Evolutionary conservation across 352 stramenopile genomes (phyloP).

Genomic region (Peronospora farinosa): DNA sequence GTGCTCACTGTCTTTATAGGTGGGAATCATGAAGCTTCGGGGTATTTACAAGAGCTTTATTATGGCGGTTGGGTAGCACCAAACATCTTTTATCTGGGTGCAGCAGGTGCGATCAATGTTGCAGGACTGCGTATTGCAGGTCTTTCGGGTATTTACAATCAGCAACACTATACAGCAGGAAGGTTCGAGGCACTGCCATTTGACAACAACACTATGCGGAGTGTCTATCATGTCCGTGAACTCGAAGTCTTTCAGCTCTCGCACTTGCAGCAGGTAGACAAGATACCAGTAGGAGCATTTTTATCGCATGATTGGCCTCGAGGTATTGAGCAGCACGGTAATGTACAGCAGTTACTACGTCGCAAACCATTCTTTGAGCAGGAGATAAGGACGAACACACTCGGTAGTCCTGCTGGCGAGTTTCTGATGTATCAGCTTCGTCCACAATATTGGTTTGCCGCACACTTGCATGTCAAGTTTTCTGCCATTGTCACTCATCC

Average conservation of each 20-base stretch:
- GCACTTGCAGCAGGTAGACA: constrained; percentile 54
- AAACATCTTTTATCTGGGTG: constrained; percentile 98
- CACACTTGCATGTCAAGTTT: constrained; percentile 99
- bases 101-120: constrained; percentile 89
- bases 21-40: constrained; percentile 98
- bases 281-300: constrained; percentile 83
- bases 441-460: constrained; percentile 95
- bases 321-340: constrained; percentile 94
- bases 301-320: constrained; percentile 98
- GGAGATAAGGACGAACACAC: constrained; percentile 89
- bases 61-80: constrained; percentile 98
- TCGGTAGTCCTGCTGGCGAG: constrained; percentile 92
- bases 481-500: constrained; percentile 89
- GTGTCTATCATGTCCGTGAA: constrained; percentile 93
- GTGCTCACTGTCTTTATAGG: constrained; percentile 96
- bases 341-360: constrained; percentile 84
- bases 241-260: constrained; percentile 91
- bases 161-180: constrained; percentile 84
- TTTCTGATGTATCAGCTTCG: constrained; percentile 89
- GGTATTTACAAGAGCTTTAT: constrained; percentile 94
- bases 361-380: constrained; percentile 93
- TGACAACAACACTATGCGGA: constrained; percentile 80
- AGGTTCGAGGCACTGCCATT: constrained; percentile 85
- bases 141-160: constrained; percentile 97
- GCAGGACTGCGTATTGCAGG: constrained; percentile 93